Percentiles rank a stretch among this genome's conserved stretches.
Evolutionary conservation across 2,329 filamentous ascomycete species (phyloP).

Genomic region (Didymellaceae sp.): DNA sequence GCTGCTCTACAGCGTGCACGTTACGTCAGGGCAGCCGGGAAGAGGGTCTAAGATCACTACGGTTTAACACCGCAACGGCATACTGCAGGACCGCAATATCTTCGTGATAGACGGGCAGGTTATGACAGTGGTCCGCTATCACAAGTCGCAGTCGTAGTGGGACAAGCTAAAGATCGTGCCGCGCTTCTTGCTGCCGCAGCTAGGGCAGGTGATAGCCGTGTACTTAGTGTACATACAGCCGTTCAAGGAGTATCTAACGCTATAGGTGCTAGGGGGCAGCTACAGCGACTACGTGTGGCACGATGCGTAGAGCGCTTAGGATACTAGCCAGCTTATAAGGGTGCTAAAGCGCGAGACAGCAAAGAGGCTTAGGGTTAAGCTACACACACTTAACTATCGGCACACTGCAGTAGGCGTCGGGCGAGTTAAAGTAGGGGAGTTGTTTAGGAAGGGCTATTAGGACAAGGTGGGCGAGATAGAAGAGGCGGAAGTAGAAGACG

Average conservation of each 20-base stretch:
- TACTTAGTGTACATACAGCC: constrained; percentile 17
- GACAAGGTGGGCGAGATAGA: constrained; percentile 25
- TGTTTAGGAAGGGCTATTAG: constrained; percentile 25
- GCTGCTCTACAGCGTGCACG: not conserved
- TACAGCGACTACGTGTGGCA: constrained; percentile 20
- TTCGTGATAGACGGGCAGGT: constrained; percentile 26
- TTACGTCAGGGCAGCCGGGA: not conserved
- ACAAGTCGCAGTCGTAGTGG: constrained; percentile 32
- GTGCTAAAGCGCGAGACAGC: constrained; percentile 23
- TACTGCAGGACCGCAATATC: constrained; percentile 28
- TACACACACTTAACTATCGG: constrained; percentile 23
- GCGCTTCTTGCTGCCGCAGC: constrained; percentile 26
- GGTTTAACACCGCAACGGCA: constrained; percentile 13
- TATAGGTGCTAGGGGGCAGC: not conserved
- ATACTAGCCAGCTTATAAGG: constrained; percentile 18
- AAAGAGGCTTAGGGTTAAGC: constrained; percentile 18
- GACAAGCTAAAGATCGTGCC: constrained; percentile 34
- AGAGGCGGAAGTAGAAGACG: constrained; percentile 26
- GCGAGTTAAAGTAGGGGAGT: constrained; percentile 16
- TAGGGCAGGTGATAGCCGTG: constrained; percentile 28
- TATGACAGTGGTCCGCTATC: constrained; percentile 26
- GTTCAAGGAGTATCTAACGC: not conserved
- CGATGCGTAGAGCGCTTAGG: constrained; percentile 15
- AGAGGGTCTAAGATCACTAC: not conserved
- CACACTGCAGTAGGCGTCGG: constrained; percentile 25